Conservation (phyloP, 179 eudicot species). For the Drosera spatulata region DNA sequence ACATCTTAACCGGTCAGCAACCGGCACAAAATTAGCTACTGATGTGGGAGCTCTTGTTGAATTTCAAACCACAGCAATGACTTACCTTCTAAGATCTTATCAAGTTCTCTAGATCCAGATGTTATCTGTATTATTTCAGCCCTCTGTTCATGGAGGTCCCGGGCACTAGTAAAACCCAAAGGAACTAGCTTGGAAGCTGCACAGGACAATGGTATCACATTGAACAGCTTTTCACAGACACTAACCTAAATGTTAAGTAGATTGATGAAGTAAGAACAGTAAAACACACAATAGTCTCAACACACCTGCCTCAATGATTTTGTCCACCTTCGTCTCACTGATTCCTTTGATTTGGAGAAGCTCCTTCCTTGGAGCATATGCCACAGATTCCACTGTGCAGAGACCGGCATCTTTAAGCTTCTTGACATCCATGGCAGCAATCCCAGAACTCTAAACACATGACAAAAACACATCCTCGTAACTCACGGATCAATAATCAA, state of each 20-base stretch:
- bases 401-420: slow-evolving; percentile 96
- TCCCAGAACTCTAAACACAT: slow-evolving; percentile 56
- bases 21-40: not conserved
- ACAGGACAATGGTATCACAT: slow-evolving; percentile 12
- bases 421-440: slow-evolving; percentile 82
- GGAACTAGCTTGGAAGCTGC: slow-evolving; percentile 92
- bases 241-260: not conserved
- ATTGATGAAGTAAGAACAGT: slow-evolving; percentile 1
- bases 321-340: slow-evolving; percentile 96
- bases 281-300: not conserved
- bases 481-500: not conserved
- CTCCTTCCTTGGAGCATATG: slow-evolving; percentile 87
- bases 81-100: slow-evolving; percentile 79
- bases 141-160: slow-evolving; percentile 89
- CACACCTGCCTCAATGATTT: slow-evolving; percentile 89
- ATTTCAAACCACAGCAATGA: not conserved
- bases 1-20: not conserved
- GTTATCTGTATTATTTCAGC: slow-evolving; percentile 87
- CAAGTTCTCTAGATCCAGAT: slow-evolving; percentile 92
- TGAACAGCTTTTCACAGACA: not conserved
- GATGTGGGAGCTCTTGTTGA: not conserved
- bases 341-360: slow-evolving; percentile 95
- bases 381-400: slow-evolving; percentile 89
- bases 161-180: slow-evolving; percentile 92
- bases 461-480: not conserved